Conservation (phyloP, 352 stramenopile species). For the Phytophthora foliorum region DNA sequence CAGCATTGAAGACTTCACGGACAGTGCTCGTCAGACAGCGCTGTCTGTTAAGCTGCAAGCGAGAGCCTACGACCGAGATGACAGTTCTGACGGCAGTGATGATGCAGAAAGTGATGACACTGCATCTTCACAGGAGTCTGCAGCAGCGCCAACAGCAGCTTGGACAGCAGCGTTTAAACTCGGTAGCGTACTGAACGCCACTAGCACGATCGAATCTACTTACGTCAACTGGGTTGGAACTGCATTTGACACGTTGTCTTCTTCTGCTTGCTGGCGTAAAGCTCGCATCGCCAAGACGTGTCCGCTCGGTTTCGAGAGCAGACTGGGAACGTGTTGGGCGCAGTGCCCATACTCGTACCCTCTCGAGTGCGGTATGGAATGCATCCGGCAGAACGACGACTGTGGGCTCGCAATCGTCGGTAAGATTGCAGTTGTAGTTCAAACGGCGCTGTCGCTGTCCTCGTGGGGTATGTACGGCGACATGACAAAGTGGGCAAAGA, state of each 20-base stretch:
- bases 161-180: slow-evolving; percentile 28
- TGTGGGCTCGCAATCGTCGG: slow-evolving; percentile 42
- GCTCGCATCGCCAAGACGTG: slow-evolving; percentile 47
- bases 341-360: slow-evolving; percentile 57
- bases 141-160: neutral
- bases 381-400: slow-evolving; percentile 48
- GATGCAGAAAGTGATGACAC: slow-evolving; percentile 11
- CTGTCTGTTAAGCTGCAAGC: neutral
- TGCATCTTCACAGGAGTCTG: neutral
- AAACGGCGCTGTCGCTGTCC: slow-evolving; percentile 30
- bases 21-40: neutral
- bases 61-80: slow-evolving; percentile 7
- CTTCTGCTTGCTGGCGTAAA: slow-evolving; percentile 48
- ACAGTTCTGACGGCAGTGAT: slow-evolving; percentile 14
- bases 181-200: slow-evolving; percentile 37
- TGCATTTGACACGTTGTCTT: slow-evolving; percentile 4
- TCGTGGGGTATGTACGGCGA: slow-evolving; percentile 41
- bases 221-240: slow-evolving; percentile 48
- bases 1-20: neutral
- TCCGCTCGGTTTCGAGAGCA: slow-evolving; percentile 39
- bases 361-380: slow-evolving; percentile 55
- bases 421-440: slow-evolving; percentile 43
- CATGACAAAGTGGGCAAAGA: slow-evolving; percentile 31
- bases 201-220: slow-evolving; percentile 39
- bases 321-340: slow-evolving; percentile 45